Base-by-base conservation (phyloP, 495 filamentous ascomycete species). In the Neurospora sp. region DNA sequence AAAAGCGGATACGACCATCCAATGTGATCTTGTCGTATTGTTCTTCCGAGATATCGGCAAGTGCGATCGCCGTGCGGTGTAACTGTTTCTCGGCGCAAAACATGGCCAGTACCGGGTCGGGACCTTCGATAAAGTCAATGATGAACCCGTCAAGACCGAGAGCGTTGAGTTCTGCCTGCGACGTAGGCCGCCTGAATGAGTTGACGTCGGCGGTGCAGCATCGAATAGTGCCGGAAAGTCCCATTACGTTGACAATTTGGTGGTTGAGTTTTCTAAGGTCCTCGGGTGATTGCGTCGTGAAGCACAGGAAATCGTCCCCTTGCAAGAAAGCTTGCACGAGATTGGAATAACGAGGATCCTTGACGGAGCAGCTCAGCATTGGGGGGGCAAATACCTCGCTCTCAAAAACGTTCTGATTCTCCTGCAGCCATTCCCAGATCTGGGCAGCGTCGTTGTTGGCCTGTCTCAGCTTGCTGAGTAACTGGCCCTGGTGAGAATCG, bases 381-480 rank as follows among this genome's bases (percentile, higher is more conserved):
- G 96, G 89, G 20, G 96, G 96, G 0, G 93, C 94, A 80, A 93
- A 94, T 31, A 98, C 91, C 74, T 91, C 87, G 71, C 91, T 88
- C 78, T 94, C 88, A 72, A 98, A 98, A 37, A 86, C 79, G 75
- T 87, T 79, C 53, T 86, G 88, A 79, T 98, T 89, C 3, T 89
- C 78, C 74, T 90, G 85, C 72, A 98, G 82, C 93, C 94, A 98
- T 68, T 89, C 86, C 89, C 94, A 97, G 31, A 89, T 91, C 76
- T 78, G 85, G 12, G 84, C 82, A 3, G 91, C 89, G 71, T 98
- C 93, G 0, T 40, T 53, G 5, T 91, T 90, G 3, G 84, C 2
- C 8, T 75, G 79, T 44, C 81, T 82, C 11, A 98, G 84, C 75
- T 90, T 89, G 53, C 76, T 87, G 73, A 90, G 85, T 72, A 92